These are phyloP conservation scores for Trametes cubensis DNA, from an alignment of 768 basidiomycete species.

Conservation along the genomic window DNA sequence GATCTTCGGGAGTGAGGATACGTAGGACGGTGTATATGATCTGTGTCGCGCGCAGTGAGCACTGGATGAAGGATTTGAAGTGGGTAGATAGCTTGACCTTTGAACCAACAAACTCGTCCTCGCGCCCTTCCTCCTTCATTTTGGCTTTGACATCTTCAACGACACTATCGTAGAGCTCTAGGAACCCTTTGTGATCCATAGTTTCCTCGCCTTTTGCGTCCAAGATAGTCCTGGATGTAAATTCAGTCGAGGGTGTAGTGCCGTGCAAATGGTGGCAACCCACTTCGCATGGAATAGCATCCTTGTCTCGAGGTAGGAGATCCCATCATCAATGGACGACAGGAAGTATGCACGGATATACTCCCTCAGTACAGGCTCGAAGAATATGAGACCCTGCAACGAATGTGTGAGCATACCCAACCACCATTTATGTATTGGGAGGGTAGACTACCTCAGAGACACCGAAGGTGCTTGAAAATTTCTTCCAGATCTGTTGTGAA, in stretches of 20 bases:
- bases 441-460: conserved; percentile 53
- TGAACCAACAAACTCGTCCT: conserved; percentile 66
- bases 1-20: conserved; percentile 53
- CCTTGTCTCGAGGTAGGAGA: conserved; percentile 70
- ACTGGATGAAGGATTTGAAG: background rate
- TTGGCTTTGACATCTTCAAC: conserved; percentile 56
- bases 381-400: conserved; percentile 44
- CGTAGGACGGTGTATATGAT: conserved; percentile 73
- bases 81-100: conserved; percentile 43
- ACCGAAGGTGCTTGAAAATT: conserved; percentile 59
- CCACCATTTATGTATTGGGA: background rate
- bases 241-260: background rate
- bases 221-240: conserved; percentile 50
- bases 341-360: conserved; percentile 67
- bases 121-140: conserved; percentile 53
- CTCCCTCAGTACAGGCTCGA: conserved; percentile 57
- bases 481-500: conserved; percentile 67
- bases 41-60: conserved; percentile 36
- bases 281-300: conserved; percentile 66
- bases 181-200: conserved; percentile 63
- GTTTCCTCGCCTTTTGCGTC: conserved; percentile 58
- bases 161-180: conserved; percentile 54
- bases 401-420: too few relatives aligned
- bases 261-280: background rate
- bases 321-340: conserved; percentile 67